Evolutionary conservation across 768 basidiomycete species (phyloP).

Genomic region (Suillus fuscotomentosus): DNA sequence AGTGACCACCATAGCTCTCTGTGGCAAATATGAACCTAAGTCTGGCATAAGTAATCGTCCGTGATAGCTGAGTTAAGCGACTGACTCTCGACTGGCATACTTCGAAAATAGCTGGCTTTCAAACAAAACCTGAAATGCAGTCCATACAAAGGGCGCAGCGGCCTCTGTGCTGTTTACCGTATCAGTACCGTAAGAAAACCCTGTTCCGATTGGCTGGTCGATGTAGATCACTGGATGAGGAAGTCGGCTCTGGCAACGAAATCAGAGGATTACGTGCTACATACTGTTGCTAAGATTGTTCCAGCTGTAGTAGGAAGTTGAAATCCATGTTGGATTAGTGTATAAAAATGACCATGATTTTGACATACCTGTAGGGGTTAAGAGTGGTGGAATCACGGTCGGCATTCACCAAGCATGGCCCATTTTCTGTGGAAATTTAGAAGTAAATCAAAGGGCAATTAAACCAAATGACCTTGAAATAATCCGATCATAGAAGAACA

Average conservation of each 20-base stretch:
- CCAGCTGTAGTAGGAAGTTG: constrained; percentile 42
- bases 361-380: constrained; percentile 59
- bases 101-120: too few relatives aligned
- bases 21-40: too few relatives aligned
- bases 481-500: constrained; percentile 65
- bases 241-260: neutral
- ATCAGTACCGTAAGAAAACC: too few relatives aligned
- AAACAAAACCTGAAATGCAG: too few relatives aligned
- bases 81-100: too few relatives aligned
- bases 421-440: constrained; percentile 44
- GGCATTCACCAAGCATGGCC: constrained; percentile 59
- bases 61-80: too few relatives aligned
- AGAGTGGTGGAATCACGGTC: constrained; percentile 50
- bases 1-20: too few relatives aligned
- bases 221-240: constrained; percentile 58
- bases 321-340: too few relatives aligned
- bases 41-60: too few relatives aligned
- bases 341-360: neutral
- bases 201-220: constrained; percentile 63
- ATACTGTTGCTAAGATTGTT: constrained; percentile 65
- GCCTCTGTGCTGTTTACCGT: too few relatives aligned
- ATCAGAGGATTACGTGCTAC: constrained; percentile 16
- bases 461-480: constrained; percentile 47
- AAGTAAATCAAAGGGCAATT: neutral
- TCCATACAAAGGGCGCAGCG: too few relatives aligned